A percentile compares a stretch with the other conserved stretches of the same genome.
Evolutionary conservation across 495 filamentous ascomycete species (phyloP).

Genomic region (Xylaria palmicola): DNA sequence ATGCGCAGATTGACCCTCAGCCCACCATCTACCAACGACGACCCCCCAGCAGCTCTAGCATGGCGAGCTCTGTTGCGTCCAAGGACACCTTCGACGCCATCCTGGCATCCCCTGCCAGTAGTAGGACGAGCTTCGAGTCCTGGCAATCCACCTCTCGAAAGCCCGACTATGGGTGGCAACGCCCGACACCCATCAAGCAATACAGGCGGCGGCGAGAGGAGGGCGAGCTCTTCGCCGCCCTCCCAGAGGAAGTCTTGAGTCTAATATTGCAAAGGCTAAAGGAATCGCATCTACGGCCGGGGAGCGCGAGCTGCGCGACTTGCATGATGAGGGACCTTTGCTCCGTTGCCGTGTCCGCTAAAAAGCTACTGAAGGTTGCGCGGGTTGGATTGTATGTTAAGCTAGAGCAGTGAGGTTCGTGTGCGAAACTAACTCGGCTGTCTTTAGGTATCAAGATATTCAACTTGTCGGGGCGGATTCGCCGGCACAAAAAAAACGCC

Average conservation of each 20-base stretch:
- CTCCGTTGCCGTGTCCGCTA: slow-evolving; percentile 63
- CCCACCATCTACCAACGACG: slow-evolving; percentile 24
- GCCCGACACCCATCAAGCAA: slow-evolving; percentile 38
- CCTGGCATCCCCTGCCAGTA: slow-evolving; percentile 32
- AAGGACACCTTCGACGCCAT: slow-evolving; percentile 33
- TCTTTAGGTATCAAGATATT: slow-evolving; percentile 64
- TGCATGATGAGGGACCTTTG: slow-evolving; percentile 78
- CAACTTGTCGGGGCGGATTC: slow-evolving; percentile 70
- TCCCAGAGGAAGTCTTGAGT: slow-evolving; percentile 59
- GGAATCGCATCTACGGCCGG: slow-evolving; percentile 42
- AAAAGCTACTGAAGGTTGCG: slow-evolving; percentile 67
- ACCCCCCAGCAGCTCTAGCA: slow-evolving; percentile 25
- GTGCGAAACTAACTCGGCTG: slow-evolving; percentile 8
- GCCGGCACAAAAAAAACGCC: slow-evolving; percentile 58
- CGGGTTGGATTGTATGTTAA: slow-evolving; percentile 60
- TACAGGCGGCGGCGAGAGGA: slow-evolving; percentile 35
- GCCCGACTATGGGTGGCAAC: slow-evolving; percentile 36
- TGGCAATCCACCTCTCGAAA: slow-evolving; percentile 29
- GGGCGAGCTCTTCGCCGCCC: slow-evolving; percentile 51
- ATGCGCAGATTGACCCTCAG: slow-evolving; percentile 31
- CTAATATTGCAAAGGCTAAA: slow-evolving; percentile 51
- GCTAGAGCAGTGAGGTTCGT: neutral
- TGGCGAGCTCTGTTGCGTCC: slow-evolving; percentile 24
- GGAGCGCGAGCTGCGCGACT: slow-evolving; percentile 60
- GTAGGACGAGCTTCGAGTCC: slow-evolving; percentile 44